Percentiles rank a stretch among this genome's conserved stretches.
These are phyloP conservation scores for Boletus coccyginus DNA, from an alignment of 768 basidiomycete genomes.

Conservation along the genomic window DNA sequence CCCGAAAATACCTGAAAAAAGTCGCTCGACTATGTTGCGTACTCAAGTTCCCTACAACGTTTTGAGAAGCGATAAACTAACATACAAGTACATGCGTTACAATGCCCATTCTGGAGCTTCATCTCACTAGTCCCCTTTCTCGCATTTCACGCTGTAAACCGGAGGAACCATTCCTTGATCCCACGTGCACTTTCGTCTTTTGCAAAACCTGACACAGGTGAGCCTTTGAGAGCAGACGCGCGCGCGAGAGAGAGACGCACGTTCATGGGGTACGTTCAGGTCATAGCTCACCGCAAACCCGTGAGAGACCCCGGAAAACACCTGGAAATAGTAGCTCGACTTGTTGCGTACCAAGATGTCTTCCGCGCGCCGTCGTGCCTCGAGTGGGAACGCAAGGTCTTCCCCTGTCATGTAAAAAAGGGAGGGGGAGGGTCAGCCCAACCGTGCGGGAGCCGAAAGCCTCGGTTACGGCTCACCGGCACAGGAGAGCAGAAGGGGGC, in stretches of 20 bases:
- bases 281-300: conserved; percentile 22
- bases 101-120: too few species aligned
- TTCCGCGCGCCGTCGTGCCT: conserved; percentile 51
- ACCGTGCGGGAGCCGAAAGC: background rate
- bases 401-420: conserved; percentile 34
- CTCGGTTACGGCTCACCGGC: conserved; percentile 11
- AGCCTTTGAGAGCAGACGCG: background rate
- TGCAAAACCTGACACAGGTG: conserved; percentile 45
- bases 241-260: conserved; percentile 9
- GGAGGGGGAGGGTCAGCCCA: background rate
- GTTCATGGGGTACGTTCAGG: conserved; percentile 12
- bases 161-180: conserved; percentile 45
- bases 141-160: conserved; percentile 28
- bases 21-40: too few species aligned
- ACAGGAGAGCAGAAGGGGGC: conserved; percentile 23
- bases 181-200: conserved; percentile 55
- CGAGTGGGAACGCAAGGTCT: conserved; percentile 48
- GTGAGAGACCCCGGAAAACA: conserved; percentile 45
- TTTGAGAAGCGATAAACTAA: too few species aligned
- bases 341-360: conserved; percentile 49
- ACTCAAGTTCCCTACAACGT: too few species aligned
- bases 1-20: too few species aligned
- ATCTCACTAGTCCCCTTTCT: too few species aligned
- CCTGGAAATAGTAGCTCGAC: conserved; percentile 50
- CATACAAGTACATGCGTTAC: too few species aligned